Percentiles rank a stretch among this genome's conserved stretches.
Conservation (phyloP, 345 rosid species). For the Corchorus capsularis region DNA sequence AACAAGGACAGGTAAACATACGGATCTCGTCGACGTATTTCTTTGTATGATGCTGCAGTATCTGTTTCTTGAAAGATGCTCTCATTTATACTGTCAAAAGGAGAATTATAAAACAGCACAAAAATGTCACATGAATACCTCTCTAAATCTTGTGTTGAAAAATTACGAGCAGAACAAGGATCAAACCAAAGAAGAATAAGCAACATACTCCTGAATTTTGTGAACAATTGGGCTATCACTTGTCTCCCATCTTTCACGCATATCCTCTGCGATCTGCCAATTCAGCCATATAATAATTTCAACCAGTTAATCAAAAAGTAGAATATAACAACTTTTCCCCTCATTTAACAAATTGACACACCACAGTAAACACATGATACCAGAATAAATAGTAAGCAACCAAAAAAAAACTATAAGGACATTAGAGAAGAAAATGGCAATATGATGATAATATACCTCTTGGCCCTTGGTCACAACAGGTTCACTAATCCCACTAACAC, state of each 20-base stretch:
- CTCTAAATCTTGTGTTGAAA: background rate
- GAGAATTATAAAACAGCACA: conserved; percentile 19
- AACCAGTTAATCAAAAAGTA: background rate
- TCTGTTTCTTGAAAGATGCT: conserved; percentile 83
- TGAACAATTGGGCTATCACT: conserved; percentile 91
- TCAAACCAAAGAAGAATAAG: background rate
- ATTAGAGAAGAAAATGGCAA: background rate
- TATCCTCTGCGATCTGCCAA: conserved; percentile 83
- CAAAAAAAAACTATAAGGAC: too few species aligned
- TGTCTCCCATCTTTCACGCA: conserved; percentile 96
- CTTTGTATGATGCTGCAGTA: conserved; percentile 81
- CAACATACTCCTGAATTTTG: conserved; percentile 92
- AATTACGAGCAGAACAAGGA: background rate
- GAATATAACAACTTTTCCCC: background rate
- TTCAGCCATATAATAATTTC: conserved; percentile 24
- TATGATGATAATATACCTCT: conserved; percentile 54
- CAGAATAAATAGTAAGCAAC: too few species aligned
- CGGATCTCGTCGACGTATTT: conserved; percentile 89
- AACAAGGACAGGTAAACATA: conserved; percentile 41
- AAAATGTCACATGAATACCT: background rate
- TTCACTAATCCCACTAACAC: conserved; percentile 64
- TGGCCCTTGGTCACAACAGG: conserved; percentile 88
- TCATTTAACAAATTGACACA: background rate
- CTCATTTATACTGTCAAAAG: conserved; percentile 73
- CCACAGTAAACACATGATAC: too few species aligned